A percentile compares a stretch with the other conserved stretches of the same genome.
These are phyloP conservation scores for Trypanosoma grayi DNA, from an alignment of 208 protist genomes.

Conservation along the genomic window DNA sequence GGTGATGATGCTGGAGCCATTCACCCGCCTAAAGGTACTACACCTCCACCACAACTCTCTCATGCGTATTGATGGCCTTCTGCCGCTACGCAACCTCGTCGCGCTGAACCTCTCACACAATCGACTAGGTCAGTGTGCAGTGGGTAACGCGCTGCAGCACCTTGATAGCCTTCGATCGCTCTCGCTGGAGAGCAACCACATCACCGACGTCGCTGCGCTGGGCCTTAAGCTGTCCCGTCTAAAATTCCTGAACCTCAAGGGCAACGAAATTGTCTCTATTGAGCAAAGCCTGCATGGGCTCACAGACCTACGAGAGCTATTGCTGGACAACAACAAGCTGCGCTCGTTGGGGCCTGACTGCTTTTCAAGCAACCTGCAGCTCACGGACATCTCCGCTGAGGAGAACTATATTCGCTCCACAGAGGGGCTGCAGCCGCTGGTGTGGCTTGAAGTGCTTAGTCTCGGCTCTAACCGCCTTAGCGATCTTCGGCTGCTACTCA, in stretches of 20 bases:
- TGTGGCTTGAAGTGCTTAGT: conserved; percentile 40
- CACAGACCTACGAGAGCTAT: conserved; percentile 80
- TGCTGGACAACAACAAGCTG: conserved; percentile 92
- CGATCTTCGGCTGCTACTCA: conserved; percentile 48
- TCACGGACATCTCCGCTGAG: conserved; percentile 63
- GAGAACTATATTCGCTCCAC: conserved; percentile 75
- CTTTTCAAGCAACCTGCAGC: conserved; percentile 49
- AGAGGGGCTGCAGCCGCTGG: conserved; percentile 53
- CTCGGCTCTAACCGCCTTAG: conserved; percentile 74
- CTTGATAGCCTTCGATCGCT: conserved; percentile 69
- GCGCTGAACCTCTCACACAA: conserved; percentile 88
- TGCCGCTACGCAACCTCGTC: conserved; percentile 41
- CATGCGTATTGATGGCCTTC: conserved; percentile 45
- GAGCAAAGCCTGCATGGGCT: conserved; percentile 74
- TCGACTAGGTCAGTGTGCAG: conserved; percentile 39
- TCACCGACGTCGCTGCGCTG: conserved; percentile 55
- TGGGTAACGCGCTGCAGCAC: conserved; percentile 51
- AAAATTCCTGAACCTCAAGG: conserved; percentile 84
- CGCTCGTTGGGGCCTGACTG: conserved; percentile 46
- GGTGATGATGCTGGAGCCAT: conserved; percentile 61
- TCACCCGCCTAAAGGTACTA: conserved; percentile 59
- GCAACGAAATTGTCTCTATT: conserved; percentile 83
- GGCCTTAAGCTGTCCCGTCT: conserved; percentile 56
- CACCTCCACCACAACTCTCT: conserved; percentile 85
- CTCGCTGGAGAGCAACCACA: conserved; percentile 83